Evolutionary conservation across 2,329 filamentous ascomycete genomes (phyloP), one percentile per base, ranked within the genome.

Genomic region (Chaetomiaceae sp.): DNA sequence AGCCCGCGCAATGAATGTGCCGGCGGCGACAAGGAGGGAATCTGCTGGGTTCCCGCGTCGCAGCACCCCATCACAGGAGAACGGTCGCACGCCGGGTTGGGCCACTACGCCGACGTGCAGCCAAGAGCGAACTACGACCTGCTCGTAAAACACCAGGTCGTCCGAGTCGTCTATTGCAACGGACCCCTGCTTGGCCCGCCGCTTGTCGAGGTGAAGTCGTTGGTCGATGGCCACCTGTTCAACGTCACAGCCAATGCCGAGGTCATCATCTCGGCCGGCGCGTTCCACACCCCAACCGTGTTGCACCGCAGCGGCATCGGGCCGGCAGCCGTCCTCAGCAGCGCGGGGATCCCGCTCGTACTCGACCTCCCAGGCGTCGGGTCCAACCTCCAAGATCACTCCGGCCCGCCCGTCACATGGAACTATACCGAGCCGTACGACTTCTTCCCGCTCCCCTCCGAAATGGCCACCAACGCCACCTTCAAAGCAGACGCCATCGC

Each of bases 331-430:
- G 64, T 73, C 30, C 63, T 73, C 16, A 51, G 59, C 18, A 56
- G 60, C n/a, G 64, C 76, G 54, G 67, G 70, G 5, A 82, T 85
- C 48, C 65, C 73, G 0, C 69, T 82, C 2, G 62, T 81, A 45
- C 67, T 73, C 1, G 75, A 85, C 57, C 71, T 81, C 0, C 82
- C 81, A 0, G 82, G 80, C 42, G 81, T 86, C 11, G 82, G 82
- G 6, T 74, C 71, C 20, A 71, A 71, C 53, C 63, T 71, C 18
- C 68, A 71, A 41, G 69, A 72, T 51, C 69, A 72, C 48, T 60
- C 65, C 10, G 64, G 27, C 55, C 65, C 33, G 18, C 61, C 23
- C n/a, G 62, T 53, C 23, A 58, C 48, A 30, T 60, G 53, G 54
- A 57, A 62, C 54, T 59, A 54, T 45, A 48, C 61, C 51, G 46